Base-by-base conservation (phyloP, 2,329 filamentous ascomycete species). In the Botrytis fabae region DNA sequence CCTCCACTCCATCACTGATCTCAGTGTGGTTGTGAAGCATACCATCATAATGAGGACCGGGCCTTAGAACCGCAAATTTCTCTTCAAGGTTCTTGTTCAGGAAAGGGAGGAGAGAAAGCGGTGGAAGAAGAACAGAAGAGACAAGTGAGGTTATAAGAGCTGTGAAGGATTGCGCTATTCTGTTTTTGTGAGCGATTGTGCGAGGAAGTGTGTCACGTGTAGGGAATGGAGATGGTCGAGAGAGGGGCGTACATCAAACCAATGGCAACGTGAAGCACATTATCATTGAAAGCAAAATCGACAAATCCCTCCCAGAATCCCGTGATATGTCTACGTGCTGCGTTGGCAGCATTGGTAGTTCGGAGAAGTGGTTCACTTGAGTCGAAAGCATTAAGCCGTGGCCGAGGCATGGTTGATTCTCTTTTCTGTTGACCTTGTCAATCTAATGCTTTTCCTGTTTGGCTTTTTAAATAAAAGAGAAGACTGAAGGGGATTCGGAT, bases 191-290 rank as follows among this genome's bases (percentile, higher is more conserved):
- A 54, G 46, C 20, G 32, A 60, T n/a, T 38, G 25, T 28, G 25
- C 16, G 40, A 28, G 48, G 32, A 28, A 38, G 28, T 35, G 42
- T 25, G 46, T 65, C 46, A 69, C 65, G 48, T 69, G 65, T 5
- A 3, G 2, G 35, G 8, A 10, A 48, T 5, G 16, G 20, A 57
- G 35, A 51, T 38, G 32, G 46, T 32, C 20, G 38, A 46, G 69
- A 35, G 25, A 14, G 18, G 40, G 14, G 7, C 20, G 14, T 79
- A 92, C 91, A 94, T 93, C 76, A 93, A 83, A 76, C 91, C 92
- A 77, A 93, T 90, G 25, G 92, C 92, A 74, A 94, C 91, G 81
- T 93, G 90, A 40, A 94, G 85, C 65, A 93, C 91, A 77, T 93
- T 93, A 73, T 92, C 91, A 75, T 91, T 88, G 71, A 93, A 87